phyloP scores from a whole-genome alignment of 495 filamentous ascomycete species.

The Podospora fimiseda region DNA sequence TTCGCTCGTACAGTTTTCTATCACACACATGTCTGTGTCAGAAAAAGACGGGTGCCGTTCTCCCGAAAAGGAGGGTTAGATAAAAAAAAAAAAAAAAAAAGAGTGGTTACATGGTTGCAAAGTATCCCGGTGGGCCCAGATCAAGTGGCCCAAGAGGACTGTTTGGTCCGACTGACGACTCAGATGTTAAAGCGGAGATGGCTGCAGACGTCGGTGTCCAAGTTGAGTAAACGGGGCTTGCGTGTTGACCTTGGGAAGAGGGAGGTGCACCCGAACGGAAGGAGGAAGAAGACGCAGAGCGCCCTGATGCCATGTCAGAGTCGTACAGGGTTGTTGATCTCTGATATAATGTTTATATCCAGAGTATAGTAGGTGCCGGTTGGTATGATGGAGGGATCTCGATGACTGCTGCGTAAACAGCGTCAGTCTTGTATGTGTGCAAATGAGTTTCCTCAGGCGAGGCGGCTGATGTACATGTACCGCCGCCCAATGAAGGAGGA shows the following conservation, averaged over 20 bases:
- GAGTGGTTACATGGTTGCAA: constrained; percentile 30
- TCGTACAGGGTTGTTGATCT: not conserved
- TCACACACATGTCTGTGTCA: constrained; percentile 8
- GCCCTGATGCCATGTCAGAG: constrained; percentile 24
- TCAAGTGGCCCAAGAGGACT: constrained; percentile 30
- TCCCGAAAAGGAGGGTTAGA: not conserved
- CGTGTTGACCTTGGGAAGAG: constrained; percentile 21
- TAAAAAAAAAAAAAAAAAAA: constrained; percentile 6
- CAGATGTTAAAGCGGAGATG: constrained; percentile 25
- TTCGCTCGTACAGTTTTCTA: constrained; percentile 30
- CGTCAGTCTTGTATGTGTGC: not conserved
- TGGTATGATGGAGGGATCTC: not conserved
- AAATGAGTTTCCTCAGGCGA: not conserved
- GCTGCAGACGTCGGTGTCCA: constrained; percentile 30
- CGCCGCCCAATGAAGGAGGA: not conserved
- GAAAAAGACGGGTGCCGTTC: constrained; percentile 1
- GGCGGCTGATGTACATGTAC: not conserved
- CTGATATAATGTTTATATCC: too few relatives aligned
- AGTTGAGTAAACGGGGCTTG: constrained; percentile 24
- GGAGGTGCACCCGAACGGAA: constrained; percentile 28
- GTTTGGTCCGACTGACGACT: constrained; percentile 23
- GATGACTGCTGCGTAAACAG: constrained; percentile 2
- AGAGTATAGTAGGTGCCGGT: not conserved
- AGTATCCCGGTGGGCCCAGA: constrained; percentile 32
- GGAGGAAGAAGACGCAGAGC: constrained; percentile 31